A percentile compares a stretch with the other conserved stretches of the same genome.
Conservation (phyloP, 352 stramenopile genomes). For the Pythium grandisporangium region DNA sequence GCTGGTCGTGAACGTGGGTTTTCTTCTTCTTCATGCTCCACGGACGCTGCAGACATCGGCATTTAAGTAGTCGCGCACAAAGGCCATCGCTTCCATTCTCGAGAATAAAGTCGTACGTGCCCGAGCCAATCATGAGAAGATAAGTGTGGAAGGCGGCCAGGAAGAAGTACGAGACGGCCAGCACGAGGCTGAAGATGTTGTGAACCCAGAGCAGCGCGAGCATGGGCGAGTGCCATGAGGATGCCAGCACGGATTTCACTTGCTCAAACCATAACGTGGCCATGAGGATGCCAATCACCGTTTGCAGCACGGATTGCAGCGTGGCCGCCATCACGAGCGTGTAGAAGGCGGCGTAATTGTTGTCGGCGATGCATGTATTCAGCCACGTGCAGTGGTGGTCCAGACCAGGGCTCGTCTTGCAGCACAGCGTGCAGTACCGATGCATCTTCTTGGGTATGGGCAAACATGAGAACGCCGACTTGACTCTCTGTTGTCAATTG, state of each 20-base stretch:
- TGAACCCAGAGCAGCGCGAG: slow-evolving; percentile 64
- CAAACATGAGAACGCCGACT: slow-evolving; percentile 24
- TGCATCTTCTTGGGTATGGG: slow-evolving; percentile 45
- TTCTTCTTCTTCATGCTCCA: slow-evolving; percentile 29
- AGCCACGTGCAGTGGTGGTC: slow-evolving; percentile 86
- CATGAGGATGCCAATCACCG: slow-evolving; percentile 65
- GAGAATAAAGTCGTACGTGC: slow-evolving; percentile 83
- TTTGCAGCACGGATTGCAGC: slow-evolving; percentile 48
- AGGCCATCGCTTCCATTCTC: slow-evolving; percentile 64
- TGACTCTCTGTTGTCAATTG: slow-evolving; percentile 15
- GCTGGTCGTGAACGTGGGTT: slow-evolving; percentile 20
- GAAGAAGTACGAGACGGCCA: slow-evolving; percentile 60
- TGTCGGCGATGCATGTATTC: slow-evolving; percentile 81
- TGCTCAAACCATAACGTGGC: slow-evolving; percentile 60
- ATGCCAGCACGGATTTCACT: slow-evolving; percentile 24
- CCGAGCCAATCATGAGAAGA: slow-evolving; percentile 50
- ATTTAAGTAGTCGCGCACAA: slow-evolving; percentile 72
- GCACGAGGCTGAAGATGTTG: slow-evolving; percentile 45
- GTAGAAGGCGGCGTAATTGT: slow-evolving; percentile 83
- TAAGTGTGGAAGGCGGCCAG: slow-evolving; percentile 76
- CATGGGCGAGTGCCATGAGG: slow-evolving; percentile 32
- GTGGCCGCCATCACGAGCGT: slow-evolving; percentile 53
- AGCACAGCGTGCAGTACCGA: slow-evolving; percentile 77
- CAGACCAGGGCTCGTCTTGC: slow-evolving; percentile 69
- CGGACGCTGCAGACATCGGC: slow-evolving; percentile 34